These are phyloP conservation scores for Ophiosphaerella herpotricha DNA, from an alignment of 2,329 filamentous ascomycete species.

Conservation along the genomic window DNA sequence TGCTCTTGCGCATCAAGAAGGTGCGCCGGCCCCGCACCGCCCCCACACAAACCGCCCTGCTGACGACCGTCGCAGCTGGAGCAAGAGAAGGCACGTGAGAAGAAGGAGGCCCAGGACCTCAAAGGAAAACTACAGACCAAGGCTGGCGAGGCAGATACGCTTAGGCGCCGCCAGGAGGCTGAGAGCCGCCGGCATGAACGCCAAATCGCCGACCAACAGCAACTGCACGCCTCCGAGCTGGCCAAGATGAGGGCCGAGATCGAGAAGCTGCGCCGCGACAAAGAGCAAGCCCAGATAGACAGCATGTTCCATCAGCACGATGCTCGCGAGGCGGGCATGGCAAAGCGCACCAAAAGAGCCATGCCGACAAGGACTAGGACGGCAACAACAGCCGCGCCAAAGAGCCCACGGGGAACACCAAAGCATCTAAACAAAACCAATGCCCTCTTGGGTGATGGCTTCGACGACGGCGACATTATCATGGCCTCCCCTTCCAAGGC, in stretches of 20 bases:
- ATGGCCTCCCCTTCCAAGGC: slow-evolving; percentile 60
- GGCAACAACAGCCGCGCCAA: slow-evolving; percentile 4
- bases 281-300: slow-evolving; percentile 69
- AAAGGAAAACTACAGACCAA: slow-evolving; percentile 55
- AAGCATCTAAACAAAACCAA: slow-evolving; percentile 61
- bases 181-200: slow-evolving; percentile 65
- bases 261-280: slow-evolving; percentile 67
- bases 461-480: slow-evolving; percentile 69
- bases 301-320: slow-evolving; percentile 75
- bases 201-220: slow-evolving; percentile 65
- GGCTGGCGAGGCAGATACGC: slow-evolving; percentile 73
- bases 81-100: slow-evolving; percentile 45
- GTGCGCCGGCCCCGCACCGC: slow-evolving; percentile 18
- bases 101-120: slow-evolving; percentile 29
- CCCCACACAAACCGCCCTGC: slow-evolving; percentile 4
- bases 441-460: slow-evolving; percentile 71
- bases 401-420: slow-evolving; percentile 60
- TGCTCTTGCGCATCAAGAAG: slow-evolving; percentile 51
- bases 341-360: slow-evolving; percentile 46
- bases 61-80: slow-evolving; percentile 45
- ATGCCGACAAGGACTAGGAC: slow-evolving; percentile 31
- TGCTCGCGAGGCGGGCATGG: slow-evolving; percentile 60
- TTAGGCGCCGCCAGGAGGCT: slow-evolving; percentile 72
- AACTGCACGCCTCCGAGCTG: slow-evolving; percentile 66
- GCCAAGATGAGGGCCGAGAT: slow-evolving; percentile 67